phyloP scores from a whole-genome alignment of 1,284 basidiomycete species.

The Cutaneotrichosporon arboriforme region DNA sequence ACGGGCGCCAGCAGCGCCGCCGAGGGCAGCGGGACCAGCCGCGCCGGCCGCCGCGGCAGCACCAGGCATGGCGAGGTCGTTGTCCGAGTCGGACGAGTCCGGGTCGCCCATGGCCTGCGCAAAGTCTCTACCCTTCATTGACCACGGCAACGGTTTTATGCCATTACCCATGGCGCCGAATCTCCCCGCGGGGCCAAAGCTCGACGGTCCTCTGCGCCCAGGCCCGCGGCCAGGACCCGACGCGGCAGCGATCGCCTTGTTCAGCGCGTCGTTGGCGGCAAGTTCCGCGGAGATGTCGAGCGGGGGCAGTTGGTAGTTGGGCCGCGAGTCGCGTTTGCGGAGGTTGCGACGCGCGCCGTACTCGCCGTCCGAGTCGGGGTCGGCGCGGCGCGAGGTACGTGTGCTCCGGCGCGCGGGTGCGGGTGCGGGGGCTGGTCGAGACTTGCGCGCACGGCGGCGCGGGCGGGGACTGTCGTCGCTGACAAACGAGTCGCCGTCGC shows the following conservation, averaged over 20 bases:
- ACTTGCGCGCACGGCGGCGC: constrained; percentile 6
- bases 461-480: constrained; percentile 2
- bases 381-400: constrained; percentile 14
- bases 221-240: constrained; percentile 25
- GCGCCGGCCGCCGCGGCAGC: constrained; percentile 1
- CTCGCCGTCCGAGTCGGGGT: constrained; percentile 29
- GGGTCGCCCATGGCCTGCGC: constrained; percentile 43
- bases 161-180: constrained; percentile 27
- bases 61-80: constrained; percentile 3
- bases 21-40: neutral
- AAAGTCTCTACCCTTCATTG: constrained; percentile 28
- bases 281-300: constrained; percentile 36
- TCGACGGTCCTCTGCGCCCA: neutral
- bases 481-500: constrained; percentile 19
- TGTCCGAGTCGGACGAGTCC: constrained; percentile 39
- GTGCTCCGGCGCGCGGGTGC: constrained; percentile 10
- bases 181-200: constrained; percentile 30
- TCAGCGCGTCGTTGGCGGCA: constrained; percentile 22
- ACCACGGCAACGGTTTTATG: constrained; percentile 29
- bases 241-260: constrained; percentile 27
- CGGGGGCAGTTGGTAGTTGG: constrained; percentile 46
- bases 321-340: constrained; percentile 36
- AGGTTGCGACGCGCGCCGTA: constrained; percentile 32
- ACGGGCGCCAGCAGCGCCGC: neutral
- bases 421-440: neutral